Conservation (phyloP, 2,329 filamentous ascomycete species). For the Botrytis byssoidea region DNA sequence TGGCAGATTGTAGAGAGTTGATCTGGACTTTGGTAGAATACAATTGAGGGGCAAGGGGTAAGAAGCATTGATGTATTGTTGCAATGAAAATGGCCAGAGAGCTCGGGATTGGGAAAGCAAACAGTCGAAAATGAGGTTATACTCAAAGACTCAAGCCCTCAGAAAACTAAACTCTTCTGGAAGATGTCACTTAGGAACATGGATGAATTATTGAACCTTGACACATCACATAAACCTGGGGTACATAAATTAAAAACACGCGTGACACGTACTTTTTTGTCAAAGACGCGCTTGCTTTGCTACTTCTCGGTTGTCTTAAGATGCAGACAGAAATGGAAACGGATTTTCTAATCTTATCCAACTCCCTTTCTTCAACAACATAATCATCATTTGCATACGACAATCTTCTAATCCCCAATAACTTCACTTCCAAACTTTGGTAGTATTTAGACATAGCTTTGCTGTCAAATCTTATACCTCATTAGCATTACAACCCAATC, state of each 20-base stretch:
- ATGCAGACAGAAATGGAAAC: not conserved
- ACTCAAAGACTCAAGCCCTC: not conserved
- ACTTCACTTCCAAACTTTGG: not conserved
- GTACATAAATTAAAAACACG: not conserved
- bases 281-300: conserved; percentile 6
- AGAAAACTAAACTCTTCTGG: not conserved
- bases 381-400: not conserved
- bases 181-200: not conserved
- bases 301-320: conserved; percentile 5
- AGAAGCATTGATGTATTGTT: not conserved
- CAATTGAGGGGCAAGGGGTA: not conserved
- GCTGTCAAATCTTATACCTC: not conserved
- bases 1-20: not conserved
- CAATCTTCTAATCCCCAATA: not conserved
- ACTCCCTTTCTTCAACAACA: conserved; percentile 1
- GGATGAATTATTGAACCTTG: not conserved
- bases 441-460: not conserved
- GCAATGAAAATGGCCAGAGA: no score
- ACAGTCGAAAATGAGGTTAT: not conserved
- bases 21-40: not conserved
- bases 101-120: not conserved
- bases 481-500: not conserved
- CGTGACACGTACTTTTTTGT: not conserved
- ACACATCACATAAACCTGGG: not conserved
- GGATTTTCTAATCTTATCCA: conserved; percentile 7